Conservation (phyloP, 1,284 basidiomycete genomes). For the Ceraceosorus bombacis region DNA sequence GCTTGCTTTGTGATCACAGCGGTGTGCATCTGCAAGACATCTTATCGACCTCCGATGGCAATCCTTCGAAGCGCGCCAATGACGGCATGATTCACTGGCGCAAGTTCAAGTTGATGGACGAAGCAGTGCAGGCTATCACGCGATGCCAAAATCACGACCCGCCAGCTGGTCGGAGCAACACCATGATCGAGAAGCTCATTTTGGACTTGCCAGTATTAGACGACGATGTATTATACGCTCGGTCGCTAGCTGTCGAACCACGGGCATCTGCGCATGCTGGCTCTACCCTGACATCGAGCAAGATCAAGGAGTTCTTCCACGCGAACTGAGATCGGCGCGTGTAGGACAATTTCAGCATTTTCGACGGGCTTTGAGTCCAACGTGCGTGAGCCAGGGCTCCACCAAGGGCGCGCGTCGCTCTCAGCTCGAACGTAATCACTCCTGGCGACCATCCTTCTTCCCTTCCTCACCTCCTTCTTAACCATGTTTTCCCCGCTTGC, state of each 20-base stretch:
- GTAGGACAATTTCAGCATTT: too few relatives aligned
- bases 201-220: constrained; percentile 33
- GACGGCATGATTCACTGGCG: constrained; percentile 41
- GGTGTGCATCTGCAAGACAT: constrained; percentile 43
- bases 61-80: constrained; percentile 23
- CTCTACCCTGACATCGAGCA: not conserved
- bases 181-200: constrained; percentile 24
- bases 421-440: too few relatives aligned
- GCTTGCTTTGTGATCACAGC: not conserved
- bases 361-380: too few relatives aligned
- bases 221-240: constrained; percentile 34
- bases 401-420: too few relatives aligned
- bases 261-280: constrained; percentile 7
- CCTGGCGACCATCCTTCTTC: too few relatives aligned
- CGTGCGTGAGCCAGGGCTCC: too few relatives aligned
- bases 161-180: not conserved
- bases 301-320: not conserved
- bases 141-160: constrained; percentile 32
- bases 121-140: constrained; percentile 36
- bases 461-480: too few relatives aligned
- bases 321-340: too few relatives aligned
- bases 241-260: constrained; percentile 29
- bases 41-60: constrained; percentile 38
- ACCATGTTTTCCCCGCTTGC: too few relatives aligned
- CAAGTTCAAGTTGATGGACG: constrained; percentile 41